Evolutionary conservation across 495 filamentous ascomycete species (phyloP).

Genomic region (Ramalina peruviana): DNA sequence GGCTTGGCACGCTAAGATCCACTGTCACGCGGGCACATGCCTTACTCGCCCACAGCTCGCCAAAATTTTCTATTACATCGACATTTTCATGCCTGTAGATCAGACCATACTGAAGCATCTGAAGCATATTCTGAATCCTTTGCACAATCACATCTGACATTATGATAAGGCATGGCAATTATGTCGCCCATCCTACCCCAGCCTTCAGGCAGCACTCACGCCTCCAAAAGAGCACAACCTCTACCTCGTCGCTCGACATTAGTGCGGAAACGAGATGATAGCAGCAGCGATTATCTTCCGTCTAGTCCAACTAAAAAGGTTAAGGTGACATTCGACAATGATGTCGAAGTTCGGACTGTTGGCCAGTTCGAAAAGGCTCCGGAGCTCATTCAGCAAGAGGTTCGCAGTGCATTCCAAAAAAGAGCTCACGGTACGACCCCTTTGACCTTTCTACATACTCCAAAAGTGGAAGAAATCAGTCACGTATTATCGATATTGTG

Average conservation of each 20-base stretch:
- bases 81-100: too few relatives aligned
- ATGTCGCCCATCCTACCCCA: not conserved
- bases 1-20: too few relatives aligned
- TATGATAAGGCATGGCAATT: not conserved
- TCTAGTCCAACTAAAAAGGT: slow-evolving; percentile 39
- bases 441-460: too few relatives aligned
- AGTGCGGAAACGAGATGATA: slow-evolving; percentile 18
- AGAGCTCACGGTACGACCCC: slow-evolving; percentile 35
- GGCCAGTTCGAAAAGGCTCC: slow-evolving; percentile 45
- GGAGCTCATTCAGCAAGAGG: slow-evolving; percentile 51
- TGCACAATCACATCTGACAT: too few relatives aligned
- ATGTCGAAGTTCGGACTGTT: slow-evolving; percentile 47
- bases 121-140: too few relatives aligned
- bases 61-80: too few relatives aligned
- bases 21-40: too few relatives aligned
- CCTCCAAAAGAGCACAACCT: slow-evolving; percentile 1
- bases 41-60: too few relatives aligned
- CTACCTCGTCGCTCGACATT: slow-evolving; percentile 11
- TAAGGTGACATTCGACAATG: slow-evolving; percentile 66
- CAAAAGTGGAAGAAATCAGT: too few relatives aligned
- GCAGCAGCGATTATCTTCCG: slow-evolving; percentile 27
- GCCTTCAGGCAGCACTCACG: not conserved
- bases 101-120: too few relatives aligned
- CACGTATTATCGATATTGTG: too few relatives aligned
- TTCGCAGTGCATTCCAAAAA: slow-evolving; percentile 55